Evolutionary conservation across 2,329 filamentous ascomycete species (phyloP).

Genomic region (Neonectria hederae): DNA sequence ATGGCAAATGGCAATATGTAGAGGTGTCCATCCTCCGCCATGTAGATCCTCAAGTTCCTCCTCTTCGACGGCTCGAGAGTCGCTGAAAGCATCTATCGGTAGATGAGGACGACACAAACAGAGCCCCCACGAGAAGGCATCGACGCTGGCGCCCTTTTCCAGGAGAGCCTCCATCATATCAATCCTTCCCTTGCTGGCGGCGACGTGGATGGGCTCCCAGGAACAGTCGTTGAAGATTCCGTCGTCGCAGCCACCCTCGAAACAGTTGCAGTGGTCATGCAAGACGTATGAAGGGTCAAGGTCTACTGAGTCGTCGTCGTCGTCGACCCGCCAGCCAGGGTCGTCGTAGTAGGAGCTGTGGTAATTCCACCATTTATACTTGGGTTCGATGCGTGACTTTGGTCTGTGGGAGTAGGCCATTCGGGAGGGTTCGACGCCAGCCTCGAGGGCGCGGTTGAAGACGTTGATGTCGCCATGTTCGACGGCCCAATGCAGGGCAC

Average conservation of each 20-base stretch:
- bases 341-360: constrained; percentile 42
- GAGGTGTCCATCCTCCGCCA: constrained; percentile 41
- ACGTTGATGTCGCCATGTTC: constrained; percentile 35
- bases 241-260: constrained; percentile 40
- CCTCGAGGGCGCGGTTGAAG: constrained; percentile 38
- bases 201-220: constrained; percentile 42
- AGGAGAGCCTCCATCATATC: constrained; percentile 41
- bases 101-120: constrained; percentile 42
- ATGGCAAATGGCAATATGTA: constrained; percentile 42
- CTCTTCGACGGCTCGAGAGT: constrained; percentile 39
- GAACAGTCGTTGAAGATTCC: constrained; percentile 43
- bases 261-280: constrained; percentile 40
- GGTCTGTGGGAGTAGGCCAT: constrained; percentile 40
- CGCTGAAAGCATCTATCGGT: constrained; percentile 39
- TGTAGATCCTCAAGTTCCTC: constrained; percentile 42
- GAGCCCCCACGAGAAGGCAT: constrained; percentile 40
- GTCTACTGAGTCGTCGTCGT: constrained; percentile 40
- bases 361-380: constrained; percentile 43
- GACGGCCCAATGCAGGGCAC: constrained; percentile 41
- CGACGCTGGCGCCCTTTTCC: constrained; percentile 36
- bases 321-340: constrained; percentile 37
- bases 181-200: constrained; percentile 40
- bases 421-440: constrained; percentile 37
- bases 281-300: constrained; percentile 37
- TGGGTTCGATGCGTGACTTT: constrained; percentile 37